Base-by-base conservation (phyloP, 2,329 filamentous ascomycete species). In the Tolypocladium sp. region DNA sequence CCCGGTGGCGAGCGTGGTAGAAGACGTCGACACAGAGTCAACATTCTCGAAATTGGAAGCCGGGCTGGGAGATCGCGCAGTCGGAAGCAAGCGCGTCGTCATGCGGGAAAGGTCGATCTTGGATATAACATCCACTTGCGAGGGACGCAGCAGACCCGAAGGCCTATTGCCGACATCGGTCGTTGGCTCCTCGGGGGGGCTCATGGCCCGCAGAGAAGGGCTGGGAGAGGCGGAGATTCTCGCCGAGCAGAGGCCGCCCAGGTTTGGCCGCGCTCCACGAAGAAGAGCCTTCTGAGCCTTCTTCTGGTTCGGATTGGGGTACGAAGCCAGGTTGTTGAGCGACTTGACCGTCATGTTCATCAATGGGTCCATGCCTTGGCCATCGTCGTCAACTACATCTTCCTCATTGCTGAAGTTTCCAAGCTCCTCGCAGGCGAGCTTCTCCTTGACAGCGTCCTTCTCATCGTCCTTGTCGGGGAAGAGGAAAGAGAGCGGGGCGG, bases 241-340 rank as follows among this genome's bases (percentile, higher is more conserved):
- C 56, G n/a, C 62, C 54, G 52, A 49, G 22, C 51, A 3, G 12
- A 37, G 25, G 58, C n/a, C 58, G 57, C 46, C 55, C 15, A 64
- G 55, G 25, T 61, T 65, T 30, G 65, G 59, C 63, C 66, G 71
- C 44, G 65, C 60, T 55, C 70, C 69, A 20, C 70, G 68, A 57
- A 71, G 68, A 60, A 83, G 75, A 22, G 74, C 70, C 63, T 73
- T 77, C 69, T 78, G 79, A 60, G 82, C 82, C 49, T 69, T 71
- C 68, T 78, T 78, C 67, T 82, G 82, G 66, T 74, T 78, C 9
- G 80, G 81, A 63, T 84, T 84, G 5, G 77, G 73, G 63, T 83
- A 84, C 1, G 81, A 83, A 20, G 81, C 81, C 63, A 84, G 67
- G 63, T 79, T 83, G 44, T 78, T 76, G 27, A 83, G 72, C 37